Conservation (phyloP, 768 basidiomycete species). For the Russula brevipes region DNA sequence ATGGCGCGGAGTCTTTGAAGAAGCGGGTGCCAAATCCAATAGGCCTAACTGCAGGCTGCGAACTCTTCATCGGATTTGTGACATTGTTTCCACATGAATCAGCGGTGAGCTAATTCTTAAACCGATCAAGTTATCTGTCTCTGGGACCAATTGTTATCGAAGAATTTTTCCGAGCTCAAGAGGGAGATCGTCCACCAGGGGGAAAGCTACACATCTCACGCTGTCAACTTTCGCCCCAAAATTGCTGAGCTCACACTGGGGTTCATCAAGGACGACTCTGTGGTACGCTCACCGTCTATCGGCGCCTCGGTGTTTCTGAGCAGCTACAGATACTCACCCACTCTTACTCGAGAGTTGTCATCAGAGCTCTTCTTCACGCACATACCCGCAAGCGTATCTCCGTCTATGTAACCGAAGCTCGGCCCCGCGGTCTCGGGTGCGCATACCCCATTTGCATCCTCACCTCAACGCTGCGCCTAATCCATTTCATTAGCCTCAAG, state of each 20-base stretch:
- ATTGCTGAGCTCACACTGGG: slow-evolving; percentile 85
- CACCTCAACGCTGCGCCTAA: slow-evolving; percentile 14
- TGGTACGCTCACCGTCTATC: slow-evolving; percentile 42
- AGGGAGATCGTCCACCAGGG: slow-evolving; percentile 78
- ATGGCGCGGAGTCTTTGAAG: slow-evolving; percentile 62
- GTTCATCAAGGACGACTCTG: slow-evolving; percentile 93
- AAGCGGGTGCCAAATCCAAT: slow-evolving; percentile 68
- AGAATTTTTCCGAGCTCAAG: slow-evolving; percentile 86
- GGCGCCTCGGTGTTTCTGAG: slow-evolving; percentile 21
- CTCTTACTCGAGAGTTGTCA: slow-evolving; percentile 93
- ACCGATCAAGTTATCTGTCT: slow-evolving; percentile 19
- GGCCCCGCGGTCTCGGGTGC: slow-evolving; percentile 84
- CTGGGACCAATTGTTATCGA: slow-evolving; percentile 15
- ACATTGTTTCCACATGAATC: slow-evolving; percentile 80
- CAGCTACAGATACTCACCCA: slow-evolving; percentile 83
- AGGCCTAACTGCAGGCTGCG: slow-evolving; percentile 82
- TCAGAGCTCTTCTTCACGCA: slow-evolving; percentile 85
- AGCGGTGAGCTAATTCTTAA: slow-evolving; percentile 46
- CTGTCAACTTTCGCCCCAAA: slow-evolving; percentile 79
- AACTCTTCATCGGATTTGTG: slow-evolving; percentile 86
- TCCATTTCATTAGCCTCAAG: slow-evolving; percentile 57
- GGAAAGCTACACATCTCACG: slow-evolving; percentile 67
- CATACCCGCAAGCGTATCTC: slow-evolving; percentile 90
- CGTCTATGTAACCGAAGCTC: slow-evolving; percentile 96
- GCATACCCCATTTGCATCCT: slow-evolving; percentile 27